These are phyloP conservation scores for Fraxinus excelsior DNA, from an alignment of 257 asterid genomes.

Conservation along the genomic window DNA sequence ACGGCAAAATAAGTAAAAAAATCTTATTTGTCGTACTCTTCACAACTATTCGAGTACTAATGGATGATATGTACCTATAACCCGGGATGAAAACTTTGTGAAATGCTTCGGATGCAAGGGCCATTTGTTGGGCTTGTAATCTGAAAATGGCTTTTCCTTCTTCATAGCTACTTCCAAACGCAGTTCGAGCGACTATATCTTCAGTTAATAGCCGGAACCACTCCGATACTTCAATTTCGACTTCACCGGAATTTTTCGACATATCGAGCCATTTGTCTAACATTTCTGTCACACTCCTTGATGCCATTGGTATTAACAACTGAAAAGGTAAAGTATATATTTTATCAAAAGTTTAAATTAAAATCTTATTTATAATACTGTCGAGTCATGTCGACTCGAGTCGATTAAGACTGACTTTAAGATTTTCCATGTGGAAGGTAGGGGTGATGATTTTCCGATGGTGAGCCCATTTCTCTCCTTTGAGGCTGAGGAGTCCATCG, in stretches of 20 bases:
- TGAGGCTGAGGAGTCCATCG: slow-evolving; percentile 74
- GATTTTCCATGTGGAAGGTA: slow-evolving; percentile 81
- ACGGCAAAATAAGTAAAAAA: neutral
- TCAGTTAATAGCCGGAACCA: slow-evolving; percentile 72
- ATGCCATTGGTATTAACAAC: slow-evolving; percentile 46
- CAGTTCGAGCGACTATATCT: slow-evolving; percentile 63
- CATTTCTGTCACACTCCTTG: slow-evolving; percentile 46
- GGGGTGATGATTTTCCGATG: slow-evolving; percentile 83
- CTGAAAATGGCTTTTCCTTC: slow-evolving; percentile 68
- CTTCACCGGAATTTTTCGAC: slow-evolving; percentile 42
- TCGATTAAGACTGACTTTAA: slow-evolving; percentile 48
- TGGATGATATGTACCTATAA: slow-evolving; percentile 42
- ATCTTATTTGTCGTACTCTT: neutral
- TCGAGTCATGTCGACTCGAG: no score
- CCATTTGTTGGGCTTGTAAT: slow-evolving; percentile 81
- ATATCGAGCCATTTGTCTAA: slow-evolving; percentile 46
- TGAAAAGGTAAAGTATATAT: slow-evolving; percentile 1
- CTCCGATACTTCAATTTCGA: slow-evolving; percentile 67
- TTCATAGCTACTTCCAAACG: slow-evolving; percentile 80
- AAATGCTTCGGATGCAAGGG: slow-evolving; percentile 76
- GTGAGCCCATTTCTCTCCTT: slow-evolving; percentile 94
- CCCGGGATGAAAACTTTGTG: slow-evolving; percentile 77
- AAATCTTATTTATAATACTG: neutral
- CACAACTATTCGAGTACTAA: no score
- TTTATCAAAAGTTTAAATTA: neutral